These are phyloP conservation scores for Microsporum ferrugineum DNA, from an alignment of 2,329 filamentous ascomycete species.

Conservation along the genomic window DNA sequence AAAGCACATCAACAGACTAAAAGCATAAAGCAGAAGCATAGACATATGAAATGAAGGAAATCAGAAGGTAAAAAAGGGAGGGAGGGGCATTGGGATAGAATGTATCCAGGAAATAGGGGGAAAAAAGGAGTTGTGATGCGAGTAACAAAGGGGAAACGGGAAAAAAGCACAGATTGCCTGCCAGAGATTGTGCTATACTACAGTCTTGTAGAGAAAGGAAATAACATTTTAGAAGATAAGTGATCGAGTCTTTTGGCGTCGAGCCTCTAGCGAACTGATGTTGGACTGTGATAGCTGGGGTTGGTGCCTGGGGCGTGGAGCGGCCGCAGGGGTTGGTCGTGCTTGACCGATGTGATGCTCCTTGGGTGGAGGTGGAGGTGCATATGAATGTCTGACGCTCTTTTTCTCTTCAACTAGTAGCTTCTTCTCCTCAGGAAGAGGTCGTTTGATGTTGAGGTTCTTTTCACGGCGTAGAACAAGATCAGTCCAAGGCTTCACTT, in stretches of 20 bases:
- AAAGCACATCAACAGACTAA: background rate
- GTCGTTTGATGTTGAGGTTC: conserved; percentile 24
- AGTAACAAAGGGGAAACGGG: background rate
- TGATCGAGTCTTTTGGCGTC: conserved; percentile 33
- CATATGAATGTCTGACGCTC: background rate
- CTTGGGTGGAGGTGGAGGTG: conserved; percentile 15
- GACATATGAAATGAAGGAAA: background rate
- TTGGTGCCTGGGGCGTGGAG: conserved; percentile 26
- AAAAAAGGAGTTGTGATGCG: background rate
- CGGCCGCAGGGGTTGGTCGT: conserved; percentile 22
- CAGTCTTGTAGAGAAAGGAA: conserved; percentile 4
- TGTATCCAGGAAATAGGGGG: background rate
- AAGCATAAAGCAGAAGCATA: background rate
- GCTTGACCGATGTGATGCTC: conserved; percentile 19
- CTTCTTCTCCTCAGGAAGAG: conserved; percentile 8
- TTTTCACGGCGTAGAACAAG: conserved; percentile 44
- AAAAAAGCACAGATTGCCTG: conserved; percentile 1
- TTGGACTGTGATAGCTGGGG: conserved; percentile 33
- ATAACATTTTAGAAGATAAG: conserved; percentile 27
- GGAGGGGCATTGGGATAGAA: background rate
- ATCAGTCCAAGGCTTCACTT: conserved; percentile 50
- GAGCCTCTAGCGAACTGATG: conserved; percentile 22
- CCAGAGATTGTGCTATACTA: conserved; percentile 1
- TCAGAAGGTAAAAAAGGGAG: background rate
- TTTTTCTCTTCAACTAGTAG: conserved; percentile 7